These are phyloP conservation scores for Mycena maculata DNA, from an alignment of 768 basidiomycete genomes.

Conservation along the genomic window DNA sequence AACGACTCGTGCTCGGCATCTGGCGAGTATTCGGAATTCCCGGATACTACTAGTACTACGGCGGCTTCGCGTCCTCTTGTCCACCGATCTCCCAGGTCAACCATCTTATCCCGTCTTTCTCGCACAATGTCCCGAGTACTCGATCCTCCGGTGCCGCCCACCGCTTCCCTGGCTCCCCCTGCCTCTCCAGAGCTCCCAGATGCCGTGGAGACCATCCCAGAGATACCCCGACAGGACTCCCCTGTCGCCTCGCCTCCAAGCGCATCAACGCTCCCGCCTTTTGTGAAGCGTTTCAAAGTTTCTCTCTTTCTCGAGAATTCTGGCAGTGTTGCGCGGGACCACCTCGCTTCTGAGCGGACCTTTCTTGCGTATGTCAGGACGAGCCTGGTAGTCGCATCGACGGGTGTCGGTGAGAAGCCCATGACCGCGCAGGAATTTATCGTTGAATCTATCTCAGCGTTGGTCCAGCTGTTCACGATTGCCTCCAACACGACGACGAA, in stretches of 20 bases:
- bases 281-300: no score
- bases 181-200: slow-evolving; percentile 6
- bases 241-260: background rate
- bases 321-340: slow-evolving; percentile 59
- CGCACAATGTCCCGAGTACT: slow-evolving; percentile 28
- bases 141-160: background rate
- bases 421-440: background rate
- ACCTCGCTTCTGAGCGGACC: slow-evolving; percentile 57
- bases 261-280: background rate
- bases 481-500: slow-evolving; percentile 35
- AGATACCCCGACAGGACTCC: no score
- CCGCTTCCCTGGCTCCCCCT: slow-evolving; percentile 14
- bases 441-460: slow-evolving; percentile 40
- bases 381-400: slow-evolving; percentile 54
- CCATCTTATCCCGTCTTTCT: slow-evolving; percentile 20
- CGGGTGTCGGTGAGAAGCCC: slow-evolving; percentile 55
- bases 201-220: background rate
- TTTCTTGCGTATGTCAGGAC: slow-evolving; percentile 52
- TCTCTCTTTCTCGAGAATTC: slow-evolving; percentile 53
- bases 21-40: slow-evolving; percentile 14
- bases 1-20: background rate
- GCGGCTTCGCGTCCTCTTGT: slow-evolving; percentile 6
- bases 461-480: slow-evolving; percentile 58
- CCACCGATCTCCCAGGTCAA: slow-evolving; percentile 4
- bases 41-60: background rate